These are phyloP conservation scores for Umbelopsis sp. DNA, from an alignment of 192 early-diverging fungal genomes.

Conservation along the genomic window DNA sequence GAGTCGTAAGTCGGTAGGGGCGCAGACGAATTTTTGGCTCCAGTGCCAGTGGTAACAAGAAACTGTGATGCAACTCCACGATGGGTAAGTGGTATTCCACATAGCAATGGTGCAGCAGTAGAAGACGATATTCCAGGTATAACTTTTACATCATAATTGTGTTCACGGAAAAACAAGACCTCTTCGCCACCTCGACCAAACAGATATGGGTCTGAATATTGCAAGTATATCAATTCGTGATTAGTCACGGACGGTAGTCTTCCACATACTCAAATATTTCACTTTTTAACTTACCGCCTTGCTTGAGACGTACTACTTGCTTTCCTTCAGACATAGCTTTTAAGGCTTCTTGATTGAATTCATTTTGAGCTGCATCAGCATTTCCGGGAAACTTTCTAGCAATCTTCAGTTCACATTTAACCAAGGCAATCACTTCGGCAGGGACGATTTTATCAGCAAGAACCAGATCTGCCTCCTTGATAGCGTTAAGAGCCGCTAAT, in stretches of 20 bases:
- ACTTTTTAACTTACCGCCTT: constrained; percentile 57
- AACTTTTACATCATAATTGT: constrained; percentile 64
- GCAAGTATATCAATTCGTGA: not conserved
- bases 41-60: constrained; percentile 72
- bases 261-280: no score
- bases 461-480: constrained; percentile 78
- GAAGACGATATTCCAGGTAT: constrained; percentile 71
- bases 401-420: constrained; percentile 53
- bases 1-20: constrained; percentile 56
- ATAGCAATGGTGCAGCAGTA: constrained; percentile 65
- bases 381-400: constrained; percentile 76
- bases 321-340: constrained; percentile 62
- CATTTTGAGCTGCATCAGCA: constrained; percentile 78
- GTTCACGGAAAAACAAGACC: constrained; percentile 66
- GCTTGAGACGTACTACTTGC: constrained; percentile 87
- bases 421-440: constrained; percentile 54
- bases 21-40: constrained; percentile 64
- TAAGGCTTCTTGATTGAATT: constrained; percentile 69
- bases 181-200: constrained; percentile 96
- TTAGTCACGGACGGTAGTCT: no score
- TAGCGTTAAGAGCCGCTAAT: constrained; percentile 63
- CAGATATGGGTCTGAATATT: constrained; percentile 76
- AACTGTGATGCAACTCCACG: constrained; percentile 78
- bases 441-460: constrained; percentile 85
- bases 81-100: constrained; percentile 78